Evolutionary conservation across 805 yeast genomes (phyloP), one percentile per base, ranked within the genome.

Genomic region (Helenozyma rhizophorensis): DNA sequence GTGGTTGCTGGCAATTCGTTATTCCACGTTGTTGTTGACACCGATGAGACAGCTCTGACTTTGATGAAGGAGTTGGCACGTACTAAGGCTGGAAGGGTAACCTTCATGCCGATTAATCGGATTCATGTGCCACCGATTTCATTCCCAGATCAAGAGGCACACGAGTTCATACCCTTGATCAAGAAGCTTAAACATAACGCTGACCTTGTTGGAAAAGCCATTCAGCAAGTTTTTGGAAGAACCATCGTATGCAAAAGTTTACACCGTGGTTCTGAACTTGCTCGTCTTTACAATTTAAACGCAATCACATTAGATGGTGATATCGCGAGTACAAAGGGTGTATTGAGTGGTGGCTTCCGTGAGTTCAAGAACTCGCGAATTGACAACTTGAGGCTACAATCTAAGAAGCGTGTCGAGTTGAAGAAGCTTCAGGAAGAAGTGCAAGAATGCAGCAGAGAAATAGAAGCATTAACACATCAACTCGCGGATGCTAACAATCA

Each of bases 291-390:
- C 53, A 73, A 75, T 19, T 59, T 89, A 15, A 79, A 75, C 46
- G 84, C 95, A 1, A 83, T 93, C 11, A 93, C 98, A 0, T 62
- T 90, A 12, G 95, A 86, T 55, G 98, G 98, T 45, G 97, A 93
- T 53, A 68, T 86, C 43, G 86, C 86, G 30, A 94, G 86, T 47
- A 78, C 76, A 28, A 76, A 70, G 43, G 98, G 98, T 56, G 83
- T 83, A 2, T 56, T 93, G 27, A 78, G 86, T 15, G 97, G 97
- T 58, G 97, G 97, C 30, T 86, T 73, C 48, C 73, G 84, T 45
- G 93, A 85, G 47, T 73, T 69, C 45, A 74, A 74, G 38, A 50
- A 63, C 32, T 80, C 87, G 0, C 70, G 94, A 46, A 58, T 89
- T 29, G 95, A 87, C 45, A 74, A 81, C 2, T 65, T 86, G 48